phyloP scores from a whole-genome alignment of 805 yeast genomes.

The Schwanniomyces sp. region DNA sequence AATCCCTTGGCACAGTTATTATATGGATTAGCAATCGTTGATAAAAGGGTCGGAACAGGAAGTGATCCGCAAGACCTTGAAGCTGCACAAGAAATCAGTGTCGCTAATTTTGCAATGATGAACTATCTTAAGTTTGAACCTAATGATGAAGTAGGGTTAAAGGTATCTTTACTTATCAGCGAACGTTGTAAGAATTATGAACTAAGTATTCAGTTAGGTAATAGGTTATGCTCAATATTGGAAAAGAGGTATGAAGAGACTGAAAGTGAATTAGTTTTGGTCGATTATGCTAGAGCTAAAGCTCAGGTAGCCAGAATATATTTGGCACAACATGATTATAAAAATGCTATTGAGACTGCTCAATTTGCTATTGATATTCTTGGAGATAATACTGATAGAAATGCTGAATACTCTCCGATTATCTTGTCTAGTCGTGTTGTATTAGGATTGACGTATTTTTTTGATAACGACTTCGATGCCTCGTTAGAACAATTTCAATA shows the following conservation, averaged over 20 bases:
- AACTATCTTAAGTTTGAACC: slow-evolving; percentile 65
- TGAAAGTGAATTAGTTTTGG: slow-evolving; percentile 48
- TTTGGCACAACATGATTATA: slow-evolving; percentile 59
- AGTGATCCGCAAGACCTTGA: slow-evolving; percentile 55
- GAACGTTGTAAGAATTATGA: slow-evolving; percentile 72
- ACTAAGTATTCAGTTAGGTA: slow-evolving; percentile 50
- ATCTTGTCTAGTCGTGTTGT: slow-evolving; percentile 63
- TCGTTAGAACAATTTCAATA: slow-evolving; percentile 67
- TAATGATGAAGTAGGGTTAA: slow-evolving; percentile 55
- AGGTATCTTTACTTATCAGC: slow-evolving; percentile 51
- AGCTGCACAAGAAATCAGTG: slow-evolving; percentile 62
- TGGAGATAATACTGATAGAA: slow-evolving; percentile 32
- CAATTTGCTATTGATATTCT: slow-evolving; percentile 52
- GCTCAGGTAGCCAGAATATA: slow-evolving; percentile 71
- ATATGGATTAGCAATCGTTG: slow-evolving; percentile 61
- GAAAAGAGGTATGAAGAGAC: slow-evolving; percentile 57
- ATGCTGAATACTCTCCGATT: slow-evolving; percentile 18
- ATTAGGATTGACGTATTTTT: slow-evolving; percentile 71
- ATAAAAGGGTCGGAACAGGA: slow-evolving; percentile 39
- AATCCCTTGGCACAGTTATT: slow-evolving; percentile 68
- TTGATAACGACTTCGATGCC: slow-evolving; percentile 57
- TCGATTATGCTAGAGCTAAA: slow-evolving; percentile 57
- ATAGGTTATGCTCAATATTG: slow-evolving; percentile 44
- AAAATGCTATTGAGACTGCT: slow-evolving; percentile 60
- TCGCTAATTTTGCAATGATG: slow-evolving; percentile 66